Evolutionary conservation across 441 rosid genomes (phyloP).

Genomic region (Cnidoscolus chayamansa): DNA sequence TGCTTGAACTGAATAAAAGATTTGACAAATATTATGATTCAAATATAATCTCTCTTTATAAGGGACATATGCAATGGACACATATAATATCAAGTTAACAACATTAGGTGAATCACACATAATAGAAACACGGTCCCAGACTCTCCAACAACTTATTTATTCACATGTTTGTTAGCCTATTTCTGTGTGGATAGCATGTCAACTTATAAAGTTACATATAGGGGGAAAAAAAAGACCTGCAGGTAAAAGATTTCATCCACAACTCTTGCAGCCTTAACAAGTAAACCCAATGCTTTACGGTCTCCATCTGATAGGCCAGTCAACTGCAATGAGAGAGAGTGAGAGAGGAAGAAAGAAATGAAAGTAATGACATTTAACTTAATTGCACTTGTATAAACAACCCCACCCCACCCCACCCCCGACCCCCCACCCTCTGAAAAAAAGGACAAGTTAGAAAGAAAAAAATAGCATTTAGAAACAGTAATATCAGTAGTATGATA

Average conservation of each 20-base stretch:
- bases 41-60: not conserved
- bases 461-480: not conserved
- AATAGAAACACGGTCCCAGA: not conserved
- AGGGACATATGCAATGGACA: no score
- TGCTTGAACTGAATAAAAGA: not conserved
- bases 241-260: conserved; percentile 75
- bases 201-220: not conserved
- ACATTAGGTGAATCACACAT: not conserved
- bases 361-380: conserved; percentile 10
- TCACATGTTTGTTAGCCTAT: conserved; percentile 1
- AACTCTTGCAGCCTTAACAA: conserved; percentile 77
- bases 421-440: not conserved
- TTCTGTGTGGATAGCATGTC: not conserved
- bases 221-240: conserved; percentile 46
- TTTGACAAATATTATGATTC: not conserved
- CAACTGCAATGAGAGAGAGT: conserved; percentile 48
- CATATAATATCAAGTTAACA: not conserved
- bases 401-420: no score
- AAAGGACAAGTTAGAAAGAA: not conserved
- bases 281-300: conserved; percentile 54
- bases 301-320: conserved; percentile 63
- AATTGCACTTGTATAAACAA: not conserved
- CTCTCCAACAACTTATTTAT: conserved; percentile 7
- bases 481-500: not conserved
- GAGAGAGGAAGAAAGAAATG: conserved; percentile 10